A percentile compares a stretch with the other conserved stretches of the same genome.
These are phyloP conservation scores for Basidiobolus meristosporus DNA, from an alignment of 371 early-diverging fungal genomes.

Conservation along the genomic window DNA sequence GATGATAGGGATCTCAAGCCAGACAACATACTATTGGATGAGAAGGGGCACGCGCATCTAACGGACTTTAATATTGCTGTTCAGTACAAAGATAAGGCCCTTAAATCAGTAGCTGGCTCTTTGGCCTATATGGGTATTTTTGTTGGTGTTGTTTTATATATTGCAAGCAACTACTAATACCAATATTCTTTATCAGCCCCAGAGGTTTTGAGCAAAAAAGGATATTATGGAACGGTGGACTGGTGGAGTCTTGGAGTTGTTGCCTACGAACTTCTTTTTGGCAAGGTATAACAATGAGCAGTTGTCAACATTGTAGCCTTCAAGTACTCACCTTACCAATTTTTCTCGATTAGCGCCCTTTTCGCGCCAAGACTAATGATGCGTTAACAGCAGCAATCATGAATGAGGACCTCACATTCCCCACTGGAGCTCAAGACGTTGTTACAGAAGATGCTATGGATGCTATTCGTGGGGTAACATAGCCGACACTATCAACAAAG, in stretches of 20 bases:
- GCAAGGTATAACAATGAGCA: conserved; percentile 18
- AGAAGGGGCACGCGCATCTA: conserved; percentile 66
- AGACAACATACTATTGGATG: conserved; percentile 80
- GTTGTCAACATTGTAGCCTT: background rate
- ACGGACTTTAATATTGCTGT: conserved; percentile 83
- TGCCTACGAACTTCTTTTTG: conserved; percentile 58
- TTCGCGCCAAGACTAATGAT: conserved; percentile 63
- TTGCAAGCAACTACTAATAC: background rate
- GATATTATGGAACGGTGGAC: conserved; percentile 52
- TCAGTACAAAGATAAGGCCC: conserved; percentile 25
- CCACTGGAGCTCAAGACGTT: conserved; percentile 19
- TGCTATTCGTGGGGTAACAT: conserved; percentile 23
- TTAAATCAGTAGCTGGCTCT: conserved; percentile 54
- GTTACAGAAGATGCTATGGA: conserved; percentile 31
- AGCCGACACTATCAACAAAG: background rate
- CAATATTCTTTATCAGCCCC: conserved; percentile 27
- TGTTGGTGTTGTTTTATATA: background rate
- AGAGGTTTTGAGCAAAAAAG: conserved; percentile 46
- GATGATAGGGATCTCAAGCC: conserved; percentile 77
- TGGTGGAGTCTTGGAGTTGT: conserved; percentile 85
- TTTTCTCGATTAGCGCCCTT: conserved; percentile 38
- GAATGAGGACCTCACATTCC: conserved; percentile 29
- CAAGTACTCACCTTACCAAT: background rate
- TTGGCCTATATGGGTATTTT: conserved; percentile 47
- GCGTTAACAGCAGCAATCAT: conserved; percentile 43